phyloP scores from a whole-genome alignment of 345 rosid genomes.

The Mercurialis annua region DNA sequence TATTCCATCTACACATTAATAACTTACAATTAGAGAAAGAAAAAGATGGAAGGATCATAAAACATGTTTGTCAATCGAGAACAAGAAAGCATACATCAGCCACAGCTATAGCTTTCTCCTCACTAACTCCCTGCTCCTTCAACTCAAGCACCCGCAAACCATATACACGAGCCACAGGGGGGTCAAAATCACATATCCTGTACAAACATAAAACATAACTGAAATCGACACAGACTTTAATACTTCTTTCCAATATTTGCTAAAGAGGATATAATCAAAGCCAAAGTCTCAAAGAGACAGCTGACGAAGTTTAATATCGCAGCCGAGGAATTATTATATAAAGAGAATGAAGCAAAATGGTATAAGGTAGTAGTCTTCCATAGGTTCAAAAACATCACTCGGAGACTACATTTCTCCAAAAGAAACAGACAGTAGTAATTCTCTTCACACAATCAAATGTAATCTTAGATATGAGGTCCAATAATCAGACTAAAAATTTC shows the following conservation, averaged over 20 bases:
- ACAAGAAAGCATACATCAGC: slow-evolving; percentile 58
- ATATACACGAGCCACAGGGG: slow-evolving; percentile 74
- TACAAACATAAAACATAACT: slow-evolving; percentile 17
- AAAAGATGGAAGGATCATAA: background rate
- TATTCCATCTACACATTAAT: slow-evolving; percentile 58
- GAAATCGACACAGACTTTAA: background rate
- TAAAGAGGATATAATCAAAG: background rate
- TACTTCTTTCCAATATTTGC: background rate
- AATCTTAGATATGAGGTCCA: background rate
- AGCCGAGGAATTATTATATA: no score
- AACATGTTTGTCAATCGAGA: background rate
- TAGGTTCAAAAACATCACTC: background rate
- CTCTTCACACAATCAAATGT: background rate
- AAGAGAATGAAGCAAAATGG: background rate
- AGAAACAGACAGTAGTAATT: background rate
- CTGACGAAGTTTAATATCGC: no score
- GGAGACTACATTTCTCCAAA: background rate
- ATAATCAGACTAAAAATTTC: background rate
- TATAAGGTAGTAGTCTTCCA: background rate
- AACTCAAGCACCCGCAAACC: slow-evolving; percentile 71
- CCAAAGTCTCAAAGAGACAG: background rate
- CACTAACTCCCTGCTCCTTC: slow-evolving; percentile 70
- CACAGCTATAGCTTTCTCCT: slow-evolving; percentile 66
- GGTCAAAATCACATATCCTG: slow-evolving; percentile 61
- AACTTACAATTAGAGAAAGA: background rate